phyloP scores from a whole-genome alignment of 768 basidiomycete species.

The Imleria badia region DNA sequence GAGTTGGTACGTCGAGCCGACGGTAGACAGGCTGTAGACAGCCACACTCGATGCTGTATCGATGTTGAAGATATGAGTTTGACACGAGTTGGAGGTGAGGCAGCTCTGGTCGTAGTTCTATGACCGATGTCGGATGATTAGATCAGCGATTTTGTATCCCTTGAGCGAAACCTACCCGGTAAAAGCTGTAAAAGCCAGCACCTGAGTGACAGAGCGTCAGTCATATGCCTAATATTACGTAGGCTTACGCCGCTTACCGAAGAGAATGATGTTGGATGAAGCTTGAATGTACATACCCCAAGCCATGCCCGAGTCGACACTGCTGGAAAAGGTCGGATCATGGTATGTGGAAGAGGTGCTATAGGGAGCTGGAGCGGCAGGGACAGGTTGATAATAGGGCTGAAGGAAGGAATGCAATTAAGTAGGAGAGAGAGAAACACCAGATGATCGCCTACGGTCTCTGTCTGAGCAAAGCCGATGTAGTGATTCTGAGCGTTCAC shows the following conservation, averaged over 20 bases:
- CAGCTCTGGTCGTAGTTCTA: slow-evolving; percentile 43
- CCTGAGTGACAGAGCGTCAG: slow-evolving; percentile 28
- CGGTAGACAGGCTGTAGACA: slow-evolving; percentile 46
- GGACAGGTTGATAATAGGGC: slow-evolving; percentile 48
- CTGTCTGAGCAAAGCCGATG: slow-evolving; percentile 51
- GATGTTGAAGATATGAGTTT: slow-evolving; percentile 43
- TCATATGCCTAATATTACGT: slow-evolving; percentile 33
- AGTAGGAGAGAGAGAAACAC: background rate
- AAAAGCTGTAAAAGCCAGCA: slow-evolving; percentile 52
- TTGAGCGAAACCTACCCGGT: slow-evolving; percentile 28
- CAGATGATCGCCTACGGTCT: slow-evolving; percentile 36
- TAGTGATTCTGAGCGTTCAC: slow-evolving; percentile 45
- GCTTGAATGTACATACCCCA: slow-evolving; percentile 25
- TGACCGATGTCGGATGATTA: background rate
- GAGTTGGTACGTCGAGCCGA: slow-evolving; percentile 42
- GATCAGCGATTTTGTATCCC: too few species aligned
- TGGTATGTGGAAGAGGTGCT: slow-evolving; percentile 31
- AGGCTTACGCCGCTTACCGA: slow-evolving; percentile 29
- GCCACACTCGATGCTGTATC: slow-evolving; percentile 38
- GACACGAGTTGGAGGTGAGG: slow-evolving; percentile 35
- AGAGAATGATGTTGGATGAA: slow-evolving; percentile 43
- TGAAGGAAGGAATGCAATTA: slow-evolving; percentile 7
- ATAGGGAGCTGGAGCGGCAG: slow-evolving; percentile 44
- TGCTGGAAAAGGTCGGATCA: slow-evolving; percentile 37
- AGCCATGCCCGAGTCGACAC: background rate